A percentile compares a stretch with the other conserved stretches of the same genome.
Conservation (phyloP, 2,329 filamentous ascomycete genomes). For the Dichotomopilus funicola region DNA sequence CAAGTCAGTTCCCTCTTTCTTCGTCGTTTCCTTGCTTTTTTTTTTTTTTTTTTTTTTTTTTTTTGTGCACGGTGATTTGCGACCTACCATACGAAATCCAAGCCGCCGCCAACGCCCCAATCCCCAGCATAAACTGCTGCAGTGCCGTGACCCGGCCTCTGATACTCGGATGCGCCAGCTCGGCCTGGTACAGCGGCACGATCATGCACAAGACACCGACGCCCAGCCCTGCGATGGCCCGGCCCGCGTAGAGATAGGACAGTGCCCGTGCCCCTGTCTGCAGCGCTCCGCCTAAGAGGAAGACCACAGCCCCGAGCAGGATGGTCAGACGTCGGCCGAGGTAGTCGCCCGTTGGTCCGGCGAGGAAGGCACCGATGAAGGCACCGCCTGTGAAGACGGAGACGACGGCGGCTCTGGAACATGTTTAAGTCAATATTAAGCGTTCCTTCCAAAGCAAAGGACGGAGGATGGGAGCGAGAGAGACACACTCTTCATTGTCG, state of each 20-base stretch:
- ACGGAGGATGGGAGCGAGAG: neutral
- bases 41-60: neutral
- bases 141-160: slow-evolving; percentile 67
- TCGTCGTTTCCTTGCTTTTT: neutral
- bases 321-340: slow-evolving; percentile 68
- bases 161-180: slow-evolving; percentile 71
- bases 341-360: slow-evolving; percentile 56
- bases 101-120: slow-evolving; percentile 64
- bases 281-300: slow-evolving; percentile 63
- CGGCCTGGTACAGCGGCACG: slow-evolving; percentile 65
- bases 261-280: slow-evolving; percentile 60
- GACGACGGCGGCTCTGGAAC: slow-evolving; percentile 58
- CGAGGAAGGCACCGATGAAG: slow-evolving; percentile 61
- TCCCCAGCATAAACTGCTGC: slow-evolving; percentile 77
- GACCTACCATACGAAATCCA: slow-evolving; percentile 63
- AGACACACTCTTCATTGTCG: slow-evolving; percentile 32
- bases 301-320: slow-evolving; percentile 61
- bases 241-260: slow-evolving; percentile 61
- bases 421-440: neutral
- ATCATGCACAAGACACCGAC: slow-evolving; percentile 40
- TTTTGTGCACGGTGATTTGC: neutral
- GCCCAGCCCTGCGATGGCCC: slow-evolving; percentile 61
- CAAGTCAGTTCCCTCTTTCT: neutral
- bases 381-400: slow-evolving; percentile 74
- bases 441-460: neutral